These are phyloP conservation scores for Tremella fuciformis DNA, from an alignment of 768 basidiomycete species.

Conservation along the genomic window DNA sequence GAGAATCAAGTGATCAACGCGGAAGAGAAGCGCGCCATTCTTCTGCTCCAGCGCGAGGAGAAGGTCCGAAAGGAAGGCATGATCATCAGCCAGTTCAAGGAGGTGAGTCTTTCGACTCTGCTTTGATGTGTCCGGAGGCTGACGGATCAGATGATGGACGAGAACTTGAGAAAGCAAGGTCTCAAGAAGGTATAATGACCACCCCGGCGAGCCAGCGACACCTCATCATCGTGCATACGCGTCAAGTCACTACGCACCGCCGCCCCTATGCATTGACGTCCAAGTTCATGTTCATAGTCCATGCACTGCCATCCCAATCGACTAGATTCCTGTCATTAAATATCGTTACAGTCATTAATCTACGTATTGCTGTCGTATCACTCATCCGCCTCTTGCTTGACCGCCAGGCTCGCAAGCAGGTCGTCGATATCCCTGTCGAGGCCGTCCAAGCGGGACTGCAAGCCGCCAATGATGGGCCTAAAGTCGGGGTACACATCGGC, in stretches of 20 bases:
- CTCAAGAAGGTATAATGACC: slow-evolving; percentile 5
- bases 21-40: slow-evolving; percentile 93
- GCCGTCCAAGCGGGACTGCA: slow-evolving; percentile 35
- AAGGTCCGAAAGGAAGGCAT: slow-evolving; percentile 84
- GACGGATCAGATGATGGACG: slow-evolving; percentile 31
- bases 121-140: not conserved
- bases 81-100: slow-evolving; percentile 82
- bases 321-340: too few species aligned
- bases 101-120: slow-evolving; percentile 55
- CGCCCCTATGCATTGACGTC: too few species aligned
- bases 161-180: slow-evolving; percentile 28
- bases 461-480: slow-evolving; percentile 29
- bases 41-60: slow-evolving; percentile 93
- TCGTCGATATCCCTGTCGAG: slow-evolving; percentile 49
- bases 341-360: too few species aligned
- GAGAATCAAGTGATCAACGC: slow-evolving; percentile 99
- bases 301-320: too few species aligned
- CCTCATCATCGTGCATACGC: not conserved
- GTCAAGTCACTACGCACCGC: too few species aligned
- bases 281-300: too few species aligned
- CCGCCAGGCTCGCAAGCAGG: slow-evolving; percentile 26
- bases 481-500: slow-evolving; percentile 34
- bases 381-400: not conserved
- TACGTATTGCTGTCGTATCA: too few species aligned
- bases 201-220: not conserved